Percentiles rank a stretch among this genome's conserved stretches.
Evolutionary conservation across 148 eudicot species (phyloP).

Genomic region (Nyssa sinensis): DNA sequence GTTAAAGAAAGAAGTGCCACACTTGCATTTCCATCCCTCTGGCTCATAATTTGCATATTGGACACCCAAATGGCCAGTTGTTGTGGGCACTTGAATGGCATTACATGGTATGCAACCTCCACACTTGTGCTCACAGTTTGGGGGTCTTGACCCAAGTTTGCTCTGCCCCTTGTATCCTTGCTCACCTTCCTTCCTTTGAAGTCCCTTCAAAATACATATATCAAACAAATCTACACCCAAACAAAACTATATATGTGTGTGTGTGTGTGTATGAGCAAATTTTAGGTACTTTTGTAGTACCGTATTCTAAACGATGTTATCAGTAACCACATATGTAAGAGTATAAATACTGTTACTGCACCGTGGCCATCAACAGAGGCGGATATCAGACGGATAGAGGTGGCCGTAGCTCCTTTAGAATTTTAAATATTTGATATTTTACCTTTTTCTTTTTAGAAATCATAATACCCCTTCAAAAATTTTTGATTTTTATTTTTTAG

Average conservation of each 20-base stretch:
- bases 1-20: constrained; percentile 17
- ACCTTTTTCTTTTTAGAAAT: too few species aligned
- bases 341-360: too few species aligned
- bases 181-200: constrained; percentile 4
- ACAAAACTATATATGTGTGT: too few species aligned
- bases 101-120: constrained; percentile 29
- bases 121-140: constrained; percentile 37
- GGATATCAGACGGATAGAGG: not conserved
- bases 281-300: too few species aligned
- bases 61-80: constrained; percentile 10
- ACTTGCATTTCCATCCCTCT: constrained; percentile 26
- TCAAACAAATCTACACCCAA: not conserved
- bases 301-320: too few species aligned
- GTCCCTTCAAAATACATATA: not conserved
- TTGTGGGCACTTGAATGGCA: constrained; percentile 18
- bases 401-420: too few species aligned
- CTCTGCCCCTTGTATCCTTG: constrained; percentile 13
- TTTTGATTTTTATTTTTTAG: too few species aligned
- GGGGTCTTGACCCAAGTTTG: constrained; percentile 38
- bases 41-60: constrained; percentile 22
- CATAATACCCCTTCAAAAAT: too few species aligned
- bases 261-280: too few species aligned
- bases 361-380: too few species aligned
- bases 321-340: too few species aligned
- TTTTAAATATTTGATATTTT: too few species aligned